Evolutionary conservation across 2,329 filamentous ascomycete species (phyloP).

Genomic region (Verruconis gallopava): DNA sequence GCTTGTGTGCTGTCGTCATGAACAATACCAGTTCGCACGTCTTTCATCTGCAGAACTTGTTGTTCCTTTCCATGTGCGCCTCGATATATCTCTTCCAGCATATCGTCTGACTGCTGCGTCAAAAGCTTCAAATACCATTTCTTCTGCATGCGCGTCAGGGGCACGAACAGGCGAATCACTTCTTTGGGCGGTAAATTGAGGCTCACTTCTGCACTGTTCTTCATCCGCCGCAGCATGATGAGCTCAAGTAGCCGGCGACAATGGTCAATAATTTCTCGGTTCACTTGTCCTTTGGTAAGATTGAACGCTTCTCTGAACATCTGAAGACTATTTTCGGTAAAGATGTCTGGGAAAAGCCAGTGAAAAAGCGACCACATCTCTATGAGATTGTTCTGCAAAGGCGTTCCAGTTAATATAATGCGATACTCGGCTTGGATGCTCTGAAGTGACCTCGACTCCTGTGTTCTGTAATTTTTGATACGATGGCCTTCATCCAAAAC

Average conservation of each 20-base stretch:
- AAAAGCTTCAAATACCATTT: constrained; percentile 46
- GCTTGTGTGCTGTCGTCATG: constrained; percentile 20
- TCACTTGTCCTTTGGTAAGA: constrained; percentile 45
- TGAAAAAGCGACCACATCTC: constrained; percentile 58
- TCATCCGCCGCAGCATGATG: constrained; percentile 54
- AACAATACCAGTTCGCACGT: constrained; percentile 20
- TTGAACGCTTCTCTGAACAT: constrained; percentile 54
- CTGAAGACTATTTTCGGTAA: constrained; percentile 43
- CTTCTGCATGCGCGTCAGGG: constrained; percentile 44
- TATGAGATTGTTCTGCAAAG: constrained; percentile 53
- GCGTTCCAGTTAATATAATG: constrained; percentile 53
- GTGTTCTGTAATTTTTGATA: constrained; percentile 56
- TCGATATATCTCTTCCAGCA: constrained; percentile 41
- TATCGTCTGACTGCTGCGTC: constrained; percentile 38
- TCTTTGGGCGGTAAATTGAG: constrained; percentile 50
- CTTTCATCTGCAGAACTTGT: too few relatives aligned
- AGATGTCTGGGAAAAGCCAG: constrained; percentile 52
- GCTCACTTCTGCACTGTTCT: constrained; percentile 48
- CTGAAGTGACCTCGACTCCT: constrained; percentile 52
- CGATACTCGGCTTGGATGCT: constrained; percentile 47
- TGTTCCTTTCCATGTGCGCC: constrained; percentile 33
- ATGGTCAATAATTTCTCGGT: constrained; percentile 51
- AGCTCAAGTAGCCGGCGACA: constrained; percentile 44
- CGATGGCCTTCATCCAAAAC: constrained; percentile 57
- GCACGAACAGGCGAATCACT: constrained; percentile 47